phyloP scores from a whole-genome alignment of 257 asterid species.

The Fraxinus quadrangulata region DNA sequence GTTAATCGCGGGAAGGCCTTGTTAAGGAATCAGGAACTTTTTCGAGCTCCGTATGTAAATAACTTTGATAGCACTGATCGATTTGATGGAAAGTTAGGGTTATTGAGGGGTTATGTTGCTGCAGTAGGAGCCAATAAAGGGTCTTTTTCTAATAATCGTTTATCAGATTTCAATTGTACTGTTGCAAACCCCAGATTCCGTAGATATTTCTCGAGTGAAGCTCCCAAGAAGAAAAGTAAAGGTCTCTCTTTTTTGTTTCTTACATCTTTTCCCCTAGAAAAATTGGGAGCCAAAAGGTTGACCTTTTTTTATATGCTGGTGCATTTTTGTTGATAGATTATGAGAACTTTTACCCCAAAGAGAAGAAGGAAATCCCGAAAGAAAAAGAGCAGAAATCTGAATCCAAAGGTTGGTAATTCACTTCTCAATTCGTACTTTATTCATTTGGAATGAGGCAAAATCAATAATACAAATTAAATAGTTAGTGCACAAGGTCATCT shows the following conservation, averaged over 20 bases:
- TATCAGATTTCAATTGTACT: constrained; percentile 44
- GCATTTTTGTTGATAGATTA: constrained; percentile 44
- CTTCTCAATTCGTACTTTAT: constrained; percentile 10
- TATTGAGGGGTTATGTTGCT: constrained; percentile 61
- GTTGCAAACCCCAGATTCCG: constrained; percentile 42
- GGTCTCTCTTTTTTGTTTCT: constrained; percentile 1
- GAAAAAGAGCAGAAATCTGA: constrained; percentile 53
- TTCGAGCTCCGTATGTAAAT: constrained; percentile 38
- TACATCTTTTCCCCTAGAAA: background rate
- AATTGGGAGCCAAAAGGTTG: background rate
- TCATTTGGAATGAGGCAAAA: constrained; percentile 3
- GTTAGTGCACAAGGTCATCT: background rate
- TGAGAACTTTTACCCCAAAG: constrained; percentile 58
- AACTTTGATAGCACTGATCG: constrained; percentile 26
- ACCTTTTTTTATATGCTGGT: background rate
- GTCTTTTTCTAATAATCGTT: constrained; percentile 32
- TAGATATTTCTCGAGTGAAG: constrained; percentile 59
- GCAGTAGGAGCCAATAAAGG: constrained; percentile 24
- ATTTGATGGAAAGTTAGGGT: constrained; percentile 54
- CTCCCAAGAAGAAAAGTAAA: constrained; percentile 79
- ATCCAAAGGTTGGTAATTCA: constrained; percentile 57
- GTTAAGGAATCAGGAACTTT: constrained; percentile 31
- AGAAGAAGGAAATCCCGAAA: constrained; percentile 58
- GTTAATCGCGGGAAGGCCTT: constrained; percentile 38
- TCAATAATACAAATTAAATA: background rate